A percentile compares a stretch with the other conserved stretches of the same genome.
These are phyloP conservation scores for Xerocomellus amylosporus DNA, from an alignment of 768 basidiomycete genomes.

Conservation along the genomic window DNA sequence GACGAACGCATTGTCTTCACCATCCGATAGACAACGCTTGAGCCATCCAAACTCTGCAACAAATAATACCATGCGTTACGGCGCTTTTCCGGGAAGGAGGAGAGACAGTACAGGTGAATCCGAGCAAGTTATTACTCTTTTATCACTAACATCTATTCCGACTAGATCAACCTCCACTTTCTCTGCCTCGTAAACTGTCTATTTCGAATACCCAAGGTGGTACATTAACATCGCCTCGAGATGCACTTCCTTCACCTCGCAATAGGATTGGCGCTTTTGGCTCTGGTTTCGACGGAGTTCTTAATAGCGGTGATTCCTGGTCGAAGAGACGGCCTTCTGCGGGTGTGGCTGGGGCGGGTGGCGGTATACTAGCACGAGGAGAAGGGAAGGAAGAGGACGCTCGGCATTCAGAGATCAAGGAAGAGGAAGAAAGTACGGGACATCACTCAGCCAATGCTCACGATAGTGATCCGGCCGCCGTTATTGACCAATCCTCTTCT, in stretches of 20 bases:
- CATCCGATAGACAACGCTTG: constrained; percentile 60
- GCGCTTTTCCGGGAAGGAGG: constrained; percentile 53
- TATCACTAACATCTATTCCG: constrained; percentile 12
- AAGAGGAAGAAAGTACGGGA: constrained; percentile 48
- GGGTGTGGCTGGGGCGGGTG: constrained; percentile 43
- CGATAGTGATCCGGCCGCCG: constrained; percentile 4
- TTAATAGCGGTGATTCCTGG: constrained; percentile 69
- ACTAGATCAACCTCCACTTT: constrained; percentile 56
- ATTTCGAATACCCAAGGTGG: constrained; percentile 55
- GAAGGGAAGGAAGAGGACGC: constrained; percentile 38
- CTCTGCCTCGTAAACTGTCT: constrained; percentile 65
- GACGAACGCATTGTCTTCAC: constrained; percentile 56
- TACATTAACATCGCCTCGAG: constrained; percentile 56
- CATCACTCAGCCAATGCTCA: constrained; percentile 6
- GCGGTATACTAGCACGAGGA: constrained; percentile 37
- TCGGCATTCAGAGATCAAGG: constrained; percentile 51
- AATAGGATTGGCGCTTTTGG: constrained; percentile 53
- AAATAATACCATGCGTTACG: constrained; percentile 60
- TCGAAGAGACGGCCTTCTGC: constrained; percentile 63
- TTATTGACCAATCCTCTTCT: constrained; percentile 12
- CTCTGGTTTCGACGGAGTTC: constrained; percentile 70
- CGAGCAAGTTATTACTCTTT: not conserved
- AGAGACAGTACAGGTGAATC: constrained; percentile 66
- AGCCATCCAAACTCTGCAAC: constrained; percentile 47
- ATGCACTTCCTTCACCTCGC: constrained; percentile 63